Evolutionary conservation across 2,329 filamentous ascomycete genomes (phyloP), one percentile per base, ranked within the genome.

Genomic region (Penicillium sp.): DNA sequence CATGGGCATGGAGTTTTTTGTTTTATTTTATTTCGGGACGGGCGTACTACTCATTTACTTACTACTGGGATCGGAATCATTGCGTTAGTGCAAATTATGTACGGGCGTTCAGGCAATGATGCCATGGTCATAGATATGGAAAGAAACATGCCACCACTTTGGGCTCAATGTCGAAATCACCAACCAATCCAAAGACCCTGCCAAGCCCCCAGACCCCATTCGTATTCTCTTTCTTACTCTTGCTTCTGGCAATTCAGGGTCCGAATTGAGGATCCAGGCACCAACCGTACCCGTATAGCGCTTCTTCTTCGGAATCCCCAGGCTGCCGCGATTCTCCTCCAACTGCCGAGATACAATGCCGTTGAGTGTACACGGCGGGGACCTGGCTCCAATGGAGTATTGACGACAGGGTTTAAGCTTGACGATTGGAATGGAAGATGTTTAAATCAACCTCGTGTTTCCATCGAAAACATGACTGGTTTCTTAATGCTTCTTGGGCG

Each of bases 321-420:
- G 35, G 37, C 33, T 56, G 42, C 62, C 61, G 42, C 50, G 19
- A 47, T 26, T 26, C 17, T 50, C 37, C 45, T 26, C 15, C 61
- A 74, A 73, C 66, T 74, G 69, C 73, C 73, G 72, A 74, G 19
- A 64, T 67, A 59, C 55, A 65, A 49, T 75, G 73, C 73, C 73
- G 72, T 62, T 22, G 65, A 65, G 56, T 12, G 63, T 54, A 56
- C 47, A 59, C 59, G 59, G 60, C 65, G 65, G 65, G 61, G 61
- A 65, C 53, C 33, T 59, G 30, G 51, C 12, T 51, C 8, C 35
- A 49, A 33, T 45, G 42, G 40, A 58, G n/a, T n/a, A n/a, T n/a
- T n/a, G n/a, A n/a, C n/a, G n/a, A n/a, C n/a, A 49, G 3, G 51
- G 19, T 22, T 24, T 69, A 72, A 69, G 67, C 68, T 70, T 56